Conservation (phyloP, 345 rosid species). For the Boechera retrofracta region DNA sequence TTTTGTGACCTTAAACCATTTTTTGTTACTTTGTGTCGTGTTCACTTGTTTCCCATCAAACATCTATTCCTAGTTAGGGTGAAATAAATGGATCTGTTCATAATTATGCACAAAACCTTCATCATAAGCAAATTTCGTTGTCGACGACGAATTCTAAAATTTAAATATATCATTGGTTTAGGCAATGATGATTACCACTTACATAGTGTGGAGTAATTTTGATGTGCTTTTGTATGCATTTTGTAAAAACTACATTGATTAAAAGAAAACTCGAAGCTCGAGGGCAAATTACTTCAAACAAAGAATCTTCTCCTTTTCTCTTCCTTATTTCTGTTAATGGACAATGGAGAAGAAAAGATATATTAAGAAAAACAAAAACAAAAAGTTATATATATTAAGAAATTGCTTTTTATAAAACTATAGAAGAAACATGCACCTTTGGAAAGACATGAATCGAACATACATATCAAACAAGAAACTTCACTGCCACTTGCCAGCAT, state of each 20-base stretch:
- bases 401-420: not conserved
- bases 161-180: conserved; percentile 16
- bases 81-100: conserved; percentile 36
- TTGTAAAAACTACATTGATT: not conserved
- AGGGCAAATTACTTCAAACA: not conserved
- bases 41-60: conserved; percentile 48
- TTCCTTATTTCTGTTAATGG: not conserved
- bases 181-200: conserved; percentile 41
- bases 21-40: conserved; percentile 41
- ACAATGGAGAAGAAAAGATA: not conserved
- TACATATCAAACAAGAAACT: conserved; percentile 44
- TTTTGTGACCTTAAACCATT: conserved; percentile 16
- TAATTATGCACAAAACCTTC: conserved; percentile 43
- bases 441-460: conserved; percentile 43
- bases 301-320: not conserved
- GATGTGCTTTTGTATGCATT: conserved; percentile 10
- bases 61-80: conserved; percentile 38
- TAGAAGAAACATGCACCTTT: conserved; percentile 47
- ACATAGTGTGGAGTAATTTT: conserved; percentile 22
- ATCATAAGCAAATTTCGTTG: conserved; percentile 43
- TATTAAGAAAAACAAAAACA: not conserved
- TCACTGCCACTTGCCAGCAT: conserved; percentile 45
- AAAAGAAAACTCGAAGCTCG: not conserved
- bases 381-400: not conserved
- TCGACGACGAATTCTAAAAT: conserved; percentile 26